Evolutionary conservation across 345 rosid genomes (phyloP), one percentile per base, ranked within the genome.

Genomic region (Dipteronia sinensis): DNA sequence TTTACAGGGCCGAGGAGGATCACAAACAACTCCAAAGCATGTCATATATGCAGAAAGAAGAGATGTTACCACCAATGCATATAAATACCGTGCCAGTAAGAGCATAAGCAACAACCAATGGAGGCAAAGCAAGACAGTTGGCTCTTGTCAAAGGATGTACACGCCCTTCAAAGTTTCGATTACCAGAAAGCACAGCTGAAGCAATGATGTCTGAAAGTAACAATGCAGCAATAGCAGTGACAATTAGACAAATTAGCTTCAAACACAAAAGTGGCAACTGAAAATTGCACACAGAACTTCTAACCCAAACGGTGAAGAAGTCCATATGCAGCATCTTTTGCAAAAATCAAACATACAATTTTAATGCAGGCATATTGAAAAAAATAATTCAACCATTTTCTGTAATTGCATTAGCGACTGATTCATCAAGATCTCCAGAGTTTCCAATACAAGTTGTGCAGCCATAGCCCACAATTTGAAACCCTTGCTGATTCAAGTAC

Each of bases 41-140:
- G 46, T 42, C 46, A 42, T 42, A 0, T 42, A 42, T 42, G 44
- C 9, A 31, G 38, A 20, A 19, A 19, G 16, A 58, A 58, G 17
- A 44, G 9, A 44, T 22, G 12, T 31, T 66, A 19, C 17, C 16
- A 46, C 34, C 12, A 27, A 29, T n/a, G 22, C 11, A 13, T 11
- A 25, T 64, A 51, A 76, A 74, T 82, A 87, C 92, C 63, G 94
- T 93, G 86, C 97, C 97, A 49, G 97, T 92, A 78, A 94, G 97
- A 44, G 97, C 93, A 84, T 93, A 94, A 40, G 95, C 97, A 82
- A 94, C 97, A 81, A 93, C 98, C 79, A 89, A 70, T 62, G 97
- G 97, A 47, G 98, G 98, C 42, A 97, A 93, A 71, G 98, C 94
- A 76, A 93, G 97, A 81, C 89, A 94, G 81, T 94, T 93, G n/a